These are phyloP conservation scores for Gnomoniopsis smithogilvyi DNA, from an alignment of 2,329 filamentous ascomycete genomes.

Conservation along the genomic window DNA sequence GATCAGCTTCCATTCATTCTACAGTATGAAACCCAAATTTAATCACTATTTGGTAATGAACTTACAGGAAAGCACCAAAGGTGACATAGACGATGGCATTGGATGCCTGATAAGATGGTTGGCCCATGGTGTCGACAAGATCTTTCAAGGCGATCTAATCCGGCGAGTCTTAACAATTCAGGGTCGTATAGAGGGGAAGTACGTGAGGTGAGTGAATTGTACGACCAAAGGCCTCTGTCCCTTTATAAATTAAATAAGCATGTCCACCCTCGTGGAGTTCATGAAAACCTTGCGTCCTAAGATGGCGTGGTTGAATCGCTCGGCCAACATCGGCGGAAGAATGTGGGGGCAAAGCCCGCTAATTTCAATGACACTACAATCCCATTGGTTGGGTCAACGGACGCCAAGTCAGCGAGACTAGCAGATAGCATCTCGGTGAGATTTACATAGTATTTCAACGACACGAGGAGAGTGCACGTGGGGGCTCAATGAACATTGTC, in stretches of 20 bases:
- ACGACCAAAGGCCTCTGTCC: not conserved
- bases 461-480: too few species aligned
- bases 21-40: not conserved
- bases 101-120: conserved; percentile 71
- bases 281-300: not conserved
- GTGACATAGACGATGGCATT: conserved; percentile 82
- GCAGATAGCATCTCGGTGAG: not conserved
- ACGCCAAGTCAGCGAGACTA: not conserved
- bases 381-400: not conserved
- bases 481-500: too few species aligned
- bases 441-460: too few species aligned
- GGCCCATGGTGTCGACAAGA: conserved; percentile 55
- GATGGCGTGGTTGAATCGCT: not conserved
- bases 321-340: not conserved
- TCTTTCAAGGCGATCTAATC: not conserved
- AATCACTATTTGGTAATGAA: not conserved
- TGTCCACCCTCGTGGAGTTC: not conserved
- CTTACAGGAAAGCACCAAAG: conserved; percentile 73
- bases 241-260: not conserved
- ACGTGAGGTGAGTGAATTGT: not conserved
- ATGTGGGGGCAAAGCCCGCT: not conserved
- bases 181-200: not conserved
- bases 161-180: not conserved
- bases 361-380: not conserved
- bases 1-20: not conserved